Evolutionary conservation across 2,329 filamentous ascomycete genomes (phyloP), one percentile per base, ranked within the genome.

Genomic region (Neofusicoccum sp.): DNA sequence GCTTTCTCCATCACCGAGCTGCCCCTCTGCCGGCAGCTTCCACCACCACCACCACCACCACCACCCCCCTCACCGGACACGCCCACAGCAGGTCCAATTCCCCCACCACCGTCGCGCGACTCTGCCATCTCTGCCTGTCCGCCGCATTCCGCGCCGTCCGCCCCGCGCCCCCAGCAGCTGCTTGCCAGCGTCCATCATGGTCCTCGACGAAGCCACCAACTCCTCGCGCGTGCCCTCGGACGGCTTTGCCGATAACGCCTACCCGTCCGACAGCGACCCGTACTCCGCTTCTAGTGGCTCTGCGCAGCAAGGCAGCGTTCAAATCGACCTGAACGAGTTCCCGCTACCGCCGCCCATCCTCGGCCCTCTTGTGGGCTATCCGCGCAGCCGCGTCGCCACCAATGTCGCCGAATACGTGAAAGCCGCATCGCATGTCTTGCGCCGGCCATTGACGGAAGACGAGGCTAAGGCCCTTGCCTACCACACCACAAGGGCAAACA

Each of bases 381-480:
- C 74, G 3, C 62, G 66, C 3, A 54, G 66, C 3, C 66, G 71
- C 52, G 66, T 76, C 4, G 70, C 73, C 37, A 67, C 69, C 2
- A 73, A 70, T 1, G 70, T 81, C 36, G 67, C 71, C 28, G 56
- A 70, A 11, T 63, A 56, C 69, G 71, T 66, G 70, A 69, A 50
- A 65, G 74, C 68, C 64, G 69, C 67, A 1, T 64, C 66, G 41
- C 43, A 70, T 34, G 69, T 76, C 11, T 61, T 81, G 8, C 69
- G 74, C 4, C 74, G 80, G 9, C 70, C 74, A 1, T 56, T 81
- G 11, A 72, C 71, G 5, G 70, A 74, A 22, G 75, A 78, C 11
- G 80, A 82, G 68, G 71, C 76, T 6, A 76, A 80, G 56, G 78
- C 78, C 0, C 67, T 81, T 11, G 75, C 78, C 9, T 76, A 67